Percentiles rank a stretch among this genome's conserved stretches.
phyloP scores from a whole-genome alignment of 2,329 filamentous ascomycete genomes.

The Fonsecaea multimorphosa region DNA sequence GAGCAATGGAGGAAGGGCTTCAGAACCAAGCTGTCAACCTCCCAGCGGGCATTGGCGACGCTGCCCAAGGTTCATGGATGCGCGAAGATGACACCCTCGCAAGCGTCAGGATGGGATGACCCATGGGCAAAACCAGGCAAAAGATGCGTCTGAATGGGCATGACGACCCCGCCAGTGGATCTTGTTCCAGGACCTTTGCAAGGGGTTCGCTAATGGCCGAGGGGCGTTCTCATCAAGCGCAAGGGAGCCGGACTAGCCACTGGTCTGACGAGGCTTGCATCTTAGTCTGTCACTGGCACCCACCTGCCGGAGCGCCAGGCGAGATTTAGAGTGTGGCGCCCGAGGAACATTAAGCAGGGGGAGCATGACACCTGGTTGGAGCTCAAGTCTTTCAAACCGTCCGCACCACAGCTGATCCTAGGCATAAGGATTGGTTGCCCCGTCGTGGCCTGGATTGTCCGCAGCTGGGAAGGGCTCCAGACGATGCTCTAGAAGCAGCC shows the following conservation, averaged over 20 bases:
- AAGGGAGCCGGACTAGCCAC: slow-evolving; percentile 28
- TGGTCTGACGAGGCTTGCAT: slow-evolving; percentile 36
- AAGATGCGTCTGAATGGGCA: slow-evolving; percentile 26
- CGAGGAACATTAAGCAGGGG: slow-evolving; percentile 20
- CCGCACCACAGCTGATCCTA: slow-evolving; percentile 17
- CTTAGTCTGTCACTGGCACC: slow-evolving; percentile 27
- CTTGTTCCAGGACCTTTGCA: slow-evolving; percentile 14
- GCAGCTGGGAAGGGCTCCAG: slow-evolving; percentile 4
- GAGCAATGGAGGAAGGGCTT: no score
- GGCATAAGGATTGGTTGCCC: slow-evolving; percentile 26
- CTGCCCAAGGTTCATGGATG: slow-evolving; percentile 33
- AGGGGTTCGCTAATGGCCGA: slow-evolving; percentile 23
- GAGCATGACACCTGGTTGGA: slow-evolving; percentile 8
- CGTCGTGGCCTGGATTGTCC: slow-evolving; percentile 1
- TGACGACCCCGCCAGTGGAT: slow-evolving; percentile 24
- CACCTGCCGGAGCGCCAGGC: slow-evolving; percentile 35
- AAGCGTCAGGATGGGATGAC: slow-evolving; percentile 11
- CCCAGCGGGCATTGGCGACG: slow-evolving; percentile 10
- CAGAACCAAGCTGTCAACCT: slow-evolving; percentile 23
- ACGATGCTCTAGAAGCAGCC: slow-evolving; percentile 16
- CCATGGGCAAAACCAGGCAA: slow-evolving; percentile 26
- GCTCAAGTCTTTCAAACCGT: slow-evolving; percentile 7
- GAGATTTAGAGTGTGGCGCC: slow-evolving; percentile 39
- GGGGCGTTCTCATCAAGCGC: slow-evolving; percentile 18
- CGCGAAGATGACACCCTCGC: slow-evolving; percentile 24